Percentiles rank a stretch among this genome's conserved stretches.
Conservation (phyloP, 805 yeast genomes). For the Danielozyma ontarioensis region DNA sequence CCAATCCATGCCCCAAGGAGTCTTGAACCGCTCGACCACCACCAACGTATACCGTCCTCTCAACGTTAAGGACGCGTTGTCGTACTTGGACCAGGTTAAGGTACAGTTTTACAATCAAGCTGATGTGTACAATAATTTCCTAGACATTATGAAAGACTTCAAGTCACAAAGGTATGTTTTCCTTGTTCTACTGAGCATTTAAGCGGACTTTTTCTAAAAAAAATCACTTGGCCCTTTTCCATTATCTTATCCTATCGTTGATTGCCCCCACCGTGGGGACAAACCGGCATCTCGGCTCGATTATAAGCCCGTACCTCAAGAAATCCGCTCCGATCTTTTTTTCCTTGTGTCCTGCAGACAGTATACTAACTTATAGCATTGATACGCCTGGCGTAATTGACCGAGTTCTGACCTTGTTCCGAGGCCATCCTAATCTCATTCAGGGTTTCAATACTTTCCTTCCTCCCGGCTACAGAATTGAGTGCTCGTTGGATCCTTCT, state of each 20-base stretch:
- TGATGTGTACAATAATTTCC: conserved; percentile 90
- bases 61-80: conserved; percentile 92
- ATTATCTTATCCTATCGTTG: no score
- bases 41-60: conserved; percentile 63
- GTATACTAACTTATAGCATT: conserved; percentile 40
- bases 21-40: conserved; percentile 38
- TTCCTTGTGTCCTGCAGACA: not conserved
- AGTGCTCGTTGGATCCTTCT: conserved; percentile 81
- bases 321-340: not conserved
- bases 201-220: no score
- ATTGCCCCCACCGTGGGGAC: no score
- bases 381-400: conserved; percentile 99
- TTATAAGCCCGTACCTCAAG: no score
- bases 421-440: conserved; percentile 89
- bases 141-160: conserved; percentile 98
- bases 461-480: conserved; percentile 94
- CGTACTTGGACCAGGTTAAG: conserved; percentile 94
- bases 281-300: no score
- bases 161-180: conserved; percentile 73
- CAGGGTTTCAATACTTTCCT: conserved; percentile 97
- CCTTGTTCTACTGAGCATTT: conserved; percentile 1
- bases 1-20: conserved; percentile 15
- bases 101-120: conserved; percentile 88
- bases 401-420: conserved; percentile 82
- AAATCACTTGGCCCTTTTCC: not conserved